Evolutionary conservation across 129 eudicot genomes (phyloP).

Genomic region (Saussurea involucrata): DNA sequence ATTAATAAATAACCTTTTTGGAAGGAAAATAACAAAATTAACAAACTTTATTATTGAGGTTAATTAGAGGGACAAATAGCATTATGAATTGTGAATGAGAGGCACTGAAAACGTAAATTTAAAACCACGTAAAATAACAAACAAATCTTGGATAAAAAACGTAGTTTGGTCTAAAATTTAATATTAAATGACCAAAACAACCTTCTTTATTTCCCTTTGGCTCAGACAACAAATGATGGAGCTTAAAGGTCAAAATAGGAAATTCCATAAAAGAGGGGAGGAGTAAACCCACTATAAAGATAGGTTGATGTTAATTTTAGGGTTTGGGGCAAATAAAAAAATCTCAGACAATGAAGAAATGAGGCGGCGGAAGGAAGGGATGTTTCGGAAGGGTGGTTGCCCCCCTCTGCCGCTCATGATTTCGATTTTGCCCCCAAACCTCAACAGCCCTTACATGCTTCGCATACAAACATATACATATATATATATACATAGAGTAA

Average conservation of each 20-base stretch:
- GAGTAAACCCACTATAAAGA: background rate
- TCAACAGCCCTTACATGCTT: constrained; percentile 14
- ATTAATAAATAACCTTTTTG: too few species aligned
- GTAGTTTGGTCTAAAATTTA: too few species aligned
- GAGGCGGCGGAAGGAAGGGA: constrained; percentile 27
- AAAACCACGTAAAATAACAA: too few species aligned
- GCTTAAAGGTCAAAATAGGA: background rate
- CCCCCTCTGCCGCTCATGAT: constrained; percentile 24
- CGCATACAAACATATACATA: background rate
- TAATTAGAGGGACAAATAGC: too few species aligned
- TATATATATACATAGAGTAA: background rate
- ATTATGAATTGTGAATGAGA: too few species aligned
- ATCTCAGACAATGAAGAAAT: constrained; percentile 18
- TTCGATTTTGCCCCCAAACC: constrained; percentile 8
- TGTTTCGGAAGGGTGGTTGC: constrained; percentile 36
- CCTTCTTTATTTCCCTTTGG: background rate
- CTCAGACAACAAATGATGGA: too few species aligned
- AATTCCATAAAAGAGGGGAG: background rate
- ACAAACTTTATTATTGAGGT: too few species aligned
- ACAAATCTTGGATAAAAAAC: too few species aligned
- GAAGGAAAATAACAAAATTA: too few species aligned
- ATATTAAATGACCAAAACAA: background rate
- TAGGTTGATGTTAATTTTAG: background rate
- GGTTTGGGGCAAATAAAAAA: background rate
- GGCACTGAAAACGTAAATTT: too few species aligned